Conservation (phyloP, 495 filamentous ascomycete species). For the Cercophora newfieldiana region DNA sequence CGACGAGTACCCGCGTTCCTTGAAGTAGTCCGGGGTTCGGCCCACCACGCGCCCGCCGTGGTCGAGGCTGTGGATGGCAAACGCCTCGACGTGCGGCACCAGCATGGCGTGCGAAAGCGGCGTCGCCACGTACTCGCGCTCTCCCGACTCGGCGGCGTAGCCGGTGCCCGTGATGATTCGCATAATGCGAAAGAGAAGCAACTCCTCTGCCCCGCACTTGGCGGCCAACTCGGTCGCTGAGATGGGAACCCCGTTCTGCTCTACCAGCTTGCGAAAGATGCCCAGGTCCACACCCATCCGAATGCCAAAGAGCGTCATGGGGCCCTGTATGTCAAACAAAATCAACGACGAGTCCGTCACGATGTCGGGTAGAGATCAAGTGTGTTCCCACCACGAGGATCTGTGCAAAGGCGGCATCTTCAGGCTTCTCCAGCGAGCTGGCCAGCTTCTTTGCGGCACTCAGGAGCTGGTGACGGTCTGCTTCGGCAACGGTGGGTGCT, state of each 20-base stretch:
- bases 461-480: too few relatives aligned
- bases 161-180: not conserved
- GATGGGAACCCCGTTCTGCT: not conserved
- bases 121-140: not conserved
- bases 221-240: not conserved
- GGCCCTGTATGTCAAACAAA: not conserved
- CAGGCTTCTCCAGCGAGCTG: not conserved
- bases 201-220: not conserved
- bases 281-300: not conserved
- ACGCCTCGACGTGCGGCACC: not conserved
- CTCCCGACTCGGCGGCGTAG: not conserved
- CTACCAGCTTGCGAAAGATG: not conserved
- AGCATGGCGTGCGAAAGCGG: not conserved
- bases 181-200: not conserved
- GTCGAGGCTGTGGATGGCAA: not conserved
- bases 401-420: not conserved
- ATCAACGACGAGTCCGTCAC: not conserved
- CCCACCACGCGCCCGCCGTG: not conserved
- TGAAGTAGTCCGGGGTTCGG: not conserved
- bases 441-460: too few relatives aligned
- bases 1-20: not conserved
- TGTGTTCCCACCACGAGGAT: not conserved
- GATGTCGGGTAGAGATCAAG: too few relatives aligned
- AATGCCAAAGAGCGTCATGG: not conserved
- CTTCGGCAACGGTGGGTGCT: too few relatives aligned